A percentile compares a stretch with the other conserved stretches of the same genome.
phyloP scores from a whole-genome alignment of 1,139 yeast genomes.

The Geotrichum candidum region DNA sequence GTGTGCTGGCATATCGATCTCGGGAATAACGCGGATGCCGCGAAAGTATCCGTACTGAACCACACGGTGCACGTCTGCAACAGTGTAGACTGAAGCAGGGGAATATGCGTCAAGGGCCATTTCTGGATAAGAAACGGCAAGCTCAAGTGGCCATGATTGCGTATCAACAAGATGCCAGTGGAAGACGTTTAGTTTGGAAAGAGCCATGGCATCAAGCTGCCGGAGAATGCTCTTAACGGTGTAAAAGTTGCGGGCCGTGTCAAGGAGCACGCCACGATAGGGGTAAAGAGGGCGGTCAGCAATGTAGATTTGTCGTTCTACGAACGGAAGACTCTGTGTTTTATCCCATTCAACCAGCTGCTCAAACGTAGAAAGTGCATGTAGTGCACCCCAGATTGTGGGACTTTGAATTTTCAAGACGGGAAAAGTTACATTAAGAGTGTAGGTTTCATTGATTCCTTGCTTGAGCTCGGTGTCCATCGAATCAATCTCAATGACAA shows the following conservation, averaged over 20 bases:
- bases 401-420: constrained; percentile 33
- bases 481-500: background rate
- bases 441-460: constrained; percentile 43
- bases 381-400: constrained; percentile 45
- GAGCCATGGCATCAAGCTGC: constrained; percentile 43
- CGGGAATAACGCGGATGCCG: constrained; percentile 46
- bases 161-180: constrained; percentile 47
- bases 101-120: constrained; percentile 45
- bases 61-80: constrained; percentile 35
- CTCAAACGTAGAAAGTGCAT: constrained; percentile 43
- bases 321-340: background rate
- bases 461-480: constrained; percentile 35
- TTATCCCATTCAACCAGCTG: constrained; percentile 34
- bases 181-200: constrained; percentile 41
- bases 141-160: constrained; percentile 45
- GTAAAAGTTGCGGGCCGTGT: constrained; percentile 42
- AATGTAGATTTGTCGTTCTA: constrained; percentile 39
- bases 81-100: constrained; percentile 35
- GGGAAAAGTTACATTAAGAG: constrained; percentile 24
- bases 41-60: constrained; percentile 38
- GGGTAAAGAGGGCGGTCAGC: constrained; percentile 40
- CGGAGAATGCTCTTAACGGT: constrained; percentile 34
- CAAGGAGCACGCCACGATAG: constrained; percentile 46
- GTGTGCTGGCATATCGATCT: constrained; percentile 48
- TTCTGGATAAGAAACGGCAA: constrained; percentile 37